Evolutionary conservation across 2,329 filamentous ascomycete species (phyloP).

Genomic region (Colletotrichum abscissum): DNA sequence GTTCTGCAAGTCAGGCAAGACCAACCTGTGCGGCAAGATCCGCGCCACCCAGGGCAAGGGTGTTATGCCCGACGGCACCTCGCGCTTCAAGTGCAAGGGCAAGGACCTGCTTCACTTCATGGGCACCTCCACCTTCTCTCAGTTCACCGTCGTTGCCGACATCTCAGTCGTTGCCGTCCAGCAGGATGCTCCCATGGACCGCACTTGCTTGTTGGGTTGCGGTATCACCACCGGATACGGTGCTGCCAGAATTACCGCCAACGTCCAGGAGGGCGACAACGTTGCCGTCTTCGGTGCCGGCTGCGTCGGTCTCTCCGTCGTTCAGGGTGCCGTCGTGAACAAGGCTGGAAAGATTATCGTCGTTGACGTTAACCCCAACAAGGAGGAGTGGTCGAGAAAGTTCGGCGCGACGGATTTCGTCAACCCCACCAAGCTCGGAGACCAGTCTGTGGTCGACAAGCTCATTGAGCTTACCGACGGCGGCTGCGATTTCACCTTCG

Average conservation of each 20-base stretch:
- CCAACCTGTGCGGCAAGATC: constrained; percentile 99
- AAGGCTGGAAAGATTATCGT: constrained; percentile 83
- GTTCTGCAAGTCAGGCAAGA: constrained; percentile 99
- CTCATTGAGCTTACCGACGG: constrained; percentile 98
- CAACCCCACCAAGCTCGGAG: constrained; percentile 84
- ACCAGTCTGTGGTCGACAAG: constrained; percentile 88
- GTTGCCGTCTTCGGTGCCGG: constrained; percentile 95
- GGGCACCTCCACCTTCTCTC: constrained; percentile 98
- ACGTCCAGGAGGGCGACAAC: constrained; percentile 89
- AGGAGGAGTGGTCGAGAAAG: constrained; percentile 92
- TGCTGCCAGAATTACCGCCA: constrained; percentile 92
- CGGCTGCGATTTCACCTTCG: constrained; percentile 98
- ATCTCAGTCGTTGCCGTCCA: constrained; percentile 97
- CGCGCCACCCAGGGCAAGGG: constrained; percentile 92
- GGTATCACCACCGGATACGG: constrained; percentile 99
- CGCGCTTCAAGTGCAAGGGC: constrained; percentile 93
- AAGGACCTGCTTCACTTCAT: constrained; percentile 98
- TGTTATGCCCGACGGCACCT: constrained; percentile 97
- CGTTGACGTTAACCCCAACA: constrained; percentile 82
- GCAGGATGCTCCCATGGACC: constrained; percentile 91
- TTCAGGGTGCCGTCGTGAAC: constrained; percentile 91
- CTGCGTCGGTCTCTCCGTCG: constrained; percentile 94
- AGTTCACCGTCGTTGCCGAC: constrained; percentile 98
- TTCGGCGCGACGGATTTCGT: constrained; percentile 98
- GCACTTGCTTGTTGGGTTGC: constrained; percentile 94